A percentile compares a stretch with the other conserved stretches of the same genome.
These are phyloP conservation scores for Davidsoniella neocaledoniae DNA, from an alignment of 2,329 filamentous ascomycete genomes.

Conservation along the genomic window DNA sequence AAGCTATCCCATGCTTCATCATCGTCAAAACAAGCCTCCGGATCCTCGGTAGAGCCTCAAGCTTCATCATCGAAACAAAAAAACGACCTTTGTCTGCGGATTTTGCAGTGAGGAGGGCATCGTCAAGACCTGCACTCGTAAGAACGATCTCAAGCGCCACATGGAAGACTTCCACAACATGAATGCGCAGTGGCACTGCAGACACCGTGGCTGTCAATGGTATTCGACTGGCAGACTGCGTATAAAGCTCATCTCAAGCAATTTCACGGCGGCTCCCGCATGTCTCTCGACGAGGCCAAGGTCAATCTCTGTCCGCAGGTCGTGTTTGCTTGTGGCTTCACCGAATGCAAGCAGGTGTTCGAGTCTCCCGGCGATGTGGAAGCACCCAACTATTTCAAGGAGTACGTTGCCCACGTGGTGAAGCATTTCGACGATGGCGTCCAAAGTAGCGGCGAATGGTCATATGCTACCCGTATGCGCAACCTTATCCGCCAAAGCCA, in stretches of 20 bases:
- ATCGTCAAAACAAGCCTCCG: constrained; percentile 14
- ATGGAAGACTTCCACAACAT: constrained; percentile 32
- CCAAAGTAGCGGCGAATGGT: constrained; percentile 24
- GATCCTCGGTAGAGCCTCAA: not conserved
- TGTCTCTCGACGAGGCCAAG: constrained; percentile 26
- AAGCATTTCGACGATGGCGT: constrained; percentile 29
- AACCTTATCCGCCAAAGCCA: constrained; percentile 27
- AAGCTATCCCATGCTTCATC: constrained; percentile 14
- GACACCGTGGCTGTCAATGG: constrained; percentile 27
- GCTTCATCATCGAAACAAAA: constrained; percentile 20
- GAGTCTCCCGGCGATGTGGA: constrained; percentile 26
- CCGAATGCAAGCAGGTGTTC: constrained; percentile 27
- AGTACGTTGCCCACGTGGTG: constrained; percentile 30
- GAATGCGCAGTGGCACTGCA: constrained; percentile 30
- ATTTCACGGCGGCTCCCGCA: constrained; percentile 25
- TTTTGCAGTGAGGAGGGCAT: constrained; percentile 28
- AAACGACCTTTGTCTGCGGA: constrained; percentile 23
- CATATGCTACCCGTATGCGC: constrained; percentile 27
- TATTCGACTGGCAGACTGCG: constrained; percentile 31
- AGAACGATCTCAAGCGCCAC: constrained; percentile 32
- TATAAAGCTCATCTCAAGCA: constrained; percentile 31
- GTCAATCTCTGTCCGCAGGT: constrained; percentile 28
- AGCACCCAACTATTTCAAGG: constrained; percentile 24
- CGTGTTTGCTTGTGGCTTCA: constrained; percentile 32
- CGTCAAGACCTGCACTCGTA: constrained; percentile 27